These are phyloP conservation scores for Coprinopsis cinerea DNA, from an alignment of 768 basidiomycete genomes.

Conservation along the genomic window DNA sequence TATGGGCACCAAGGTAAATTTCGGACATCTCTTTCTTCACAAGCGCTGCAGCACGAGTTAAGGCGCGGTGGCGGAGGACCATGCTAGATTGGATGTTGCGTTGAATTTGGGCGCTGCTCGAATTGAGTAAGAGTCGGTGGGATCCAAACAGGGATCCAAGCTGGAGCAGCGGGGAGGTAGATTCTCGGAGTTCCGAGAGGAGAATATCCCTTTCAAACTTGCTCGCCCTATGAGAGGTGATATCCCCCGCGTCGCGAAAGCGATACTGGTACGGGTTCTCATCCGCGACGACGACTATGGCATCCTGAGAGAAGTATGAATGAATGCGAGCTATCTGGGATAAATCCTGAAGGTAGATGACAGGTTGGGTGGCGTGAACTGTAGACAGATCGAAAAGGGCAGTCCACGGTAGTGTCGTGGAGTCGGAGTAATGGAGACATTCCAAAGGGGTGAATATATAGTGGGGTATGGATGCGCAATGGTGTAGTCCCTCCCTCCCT, in stretches of 20 bases:
- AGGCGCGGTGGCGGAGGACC: slow-evolving; percentile 18
- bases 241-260: slow-evolving; percentile 41
- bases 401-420: slow-evolving; percentile 63
- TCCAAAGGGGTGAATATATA: slow-evolving; percentile 39
- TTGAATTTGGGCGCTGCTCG: not conserved
- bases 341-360: slow-evolving; percentile 47
- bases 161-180: slow-evolving; percentile 49
- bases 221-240: slow-evolving; percentile 18
- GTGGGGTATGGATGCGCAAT: slow-evolving; percentile 39
- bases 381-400: slow-evolving; percentile 55
- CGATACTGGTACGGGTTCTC: slow-evolving; percentile 55
- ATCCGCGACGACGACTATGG: slow-evolving; percentile 49
- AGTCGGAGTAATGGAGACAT: slow-evolving; percentile 55
- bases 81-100: not conserved
- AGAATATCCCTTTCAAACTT: slow-evolving; percentile 41
- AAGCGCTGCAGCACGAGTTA: slow-evolving; percentile 36
- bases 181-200: slow-evolving; percentile 35
- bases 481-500: slow-evolving; percentile 43
- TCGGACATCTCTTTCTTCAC: slow-evolving; percentile 41
- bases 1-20: slow-evolving; percentile 55
- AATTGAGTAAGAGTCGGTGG: slow-evolving; percentile 50
- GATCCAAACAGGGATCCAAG: slow-evolving; percentile 77
- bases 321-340: slow-evolving; percentile 41
- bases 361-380: slow-evolving; percentile 30
- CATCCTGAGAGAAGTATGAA: slow-evolving; percentile 25